phyloP scores from a whole-genome alignment of 148 eudicot species.

The Camellia lanceoleosa region DNA sequence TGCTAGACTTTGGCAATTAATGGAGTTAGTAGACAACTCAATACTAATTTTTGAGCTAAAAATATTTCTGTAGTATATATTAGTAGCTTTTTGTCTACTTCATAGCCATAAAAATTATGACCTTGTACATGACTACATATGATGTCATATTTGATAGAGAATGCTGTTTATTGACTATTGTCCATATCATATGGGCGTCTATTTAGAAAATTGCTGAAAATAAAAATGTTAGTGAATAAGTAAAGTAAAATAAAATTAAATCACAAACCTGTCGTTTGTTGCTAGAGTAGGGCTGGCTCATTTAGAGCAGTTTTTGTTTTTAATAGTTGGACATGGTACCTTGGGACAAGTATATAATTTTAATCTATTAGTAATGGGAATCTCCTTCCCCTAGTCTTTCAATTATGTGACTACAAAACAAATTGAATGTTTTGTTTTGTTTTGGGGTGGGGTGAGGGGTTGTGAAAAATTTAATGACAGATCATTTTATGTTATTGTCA shows the following conservation, averaged over 20 bases:
- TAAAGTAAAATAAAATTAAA: neutral
- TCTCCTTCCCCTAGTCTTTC: neutral
- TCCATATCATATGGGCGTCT: neutral
- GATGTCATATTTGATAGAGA: too few relatives aligned
- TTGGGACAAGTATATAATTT: too few relatives aligned
- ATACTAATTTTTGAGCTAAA: too few relatives aligned
- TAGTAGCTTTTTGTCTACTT: too few relatives aligned
- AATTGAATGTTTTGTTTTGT: too few relatives aligned
- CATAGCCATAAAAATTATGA: too few relatives aligned
- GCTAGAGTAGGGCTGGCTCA: neutral
- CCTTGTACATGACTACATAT: too few relatives aligned
- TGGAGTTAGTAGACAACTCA: too few relatives aligned
- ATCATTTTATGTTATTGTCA: neutral
- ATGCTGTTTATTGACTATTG: neutral
- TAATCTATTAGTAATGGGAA: neutral
- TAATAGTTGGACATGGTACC: neutral
- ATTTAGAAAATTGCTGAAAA: neutral
- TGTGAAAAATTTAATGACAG: neutral
- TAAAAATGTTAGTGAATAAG: neutral
- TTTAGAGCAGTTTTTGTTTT: neutral
- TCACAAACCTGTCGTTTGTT: neutral
- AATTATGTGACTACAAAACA: neutral
- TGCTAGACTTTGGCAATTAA: too few relatives aligned
- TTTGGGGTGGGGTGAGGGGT: too few relatives aligned
- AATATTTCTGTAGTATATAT: too few relatives aligned